Conservation (phyloP, 2,329 filamentous ascomycete species). For the Trichoderma koningii region DNA sequence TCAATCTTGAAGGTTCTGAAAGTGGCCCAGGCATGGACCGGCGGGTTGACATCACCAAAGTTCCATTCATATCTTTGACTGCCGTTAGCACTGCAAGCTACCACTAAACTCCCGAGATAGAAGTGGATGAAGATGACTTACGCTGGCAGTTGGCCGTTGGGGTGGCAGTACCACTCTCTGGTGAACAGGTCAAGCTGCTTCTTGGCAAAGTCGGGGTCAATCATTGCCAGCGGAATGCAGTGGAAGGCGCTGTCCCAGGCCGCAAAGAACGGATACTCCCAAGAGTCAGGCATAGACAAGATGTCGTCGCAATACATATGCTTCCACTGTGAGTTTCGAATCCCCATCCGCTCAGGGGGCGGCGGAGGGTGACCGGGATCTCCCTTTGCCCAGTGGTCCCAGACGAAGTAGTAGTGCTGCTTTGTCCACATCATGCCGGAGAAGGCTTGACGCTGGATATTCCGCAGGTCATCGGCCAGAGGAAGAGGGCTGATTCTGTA, state of each 20-base stretch:
- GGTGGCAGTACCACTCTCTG: conserved; percentile 98
- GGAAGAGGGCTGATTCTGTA: conserved; percentile 89
- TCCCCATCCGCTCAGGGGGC: conserved; percentile 72
- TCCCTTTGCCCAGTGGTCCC: conserved; percentile 97
- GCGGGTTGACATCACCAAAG: conserved; percentile 94
- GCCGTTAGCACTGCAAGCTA: conserved; percentile 27
- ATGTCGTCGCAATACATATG: conserved; percentile 95
- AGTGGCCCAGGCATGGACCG: conserved; percentile 93
- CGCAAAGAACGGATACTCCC: conserved; percentile 98
- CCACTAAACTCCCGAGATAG: too few species aligned
- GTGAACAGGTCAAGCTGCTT: conserved; percentile 97
- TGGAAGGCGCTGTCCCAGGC: conserved; percentile 98
- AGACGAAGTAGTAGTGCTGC: conserved; percentile 94
- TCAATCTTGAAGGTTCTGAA: conserved; percentile 98
- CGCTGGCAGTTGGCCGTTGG: conserved; percentile 90
- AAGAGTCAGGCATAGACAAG: conserved; percentile 95
- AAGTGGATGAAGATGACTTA: conserved; percentile 48
- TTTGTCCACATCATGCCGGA: conserved; percentile 99
- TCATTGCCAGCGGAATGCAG: conserved; percentile 94
- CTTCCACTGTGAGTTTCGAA: conserved; percentile 89
- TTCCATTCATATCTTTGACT: conserved; percentile 80
- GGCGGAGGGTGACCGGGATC: conserved; percentile 87
- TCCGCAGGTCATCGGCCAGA: conserved; percentile 89
- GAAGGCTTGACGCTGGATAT: conserved; percentile 92
- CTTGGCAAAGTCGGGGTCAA: conserved; percentile 96